Evolutionary conservation across 169 alveolate genomes (phyloP), one percentile per base, ranked within the genome.

Genomic region (Eimeria brunetti): DNA sequence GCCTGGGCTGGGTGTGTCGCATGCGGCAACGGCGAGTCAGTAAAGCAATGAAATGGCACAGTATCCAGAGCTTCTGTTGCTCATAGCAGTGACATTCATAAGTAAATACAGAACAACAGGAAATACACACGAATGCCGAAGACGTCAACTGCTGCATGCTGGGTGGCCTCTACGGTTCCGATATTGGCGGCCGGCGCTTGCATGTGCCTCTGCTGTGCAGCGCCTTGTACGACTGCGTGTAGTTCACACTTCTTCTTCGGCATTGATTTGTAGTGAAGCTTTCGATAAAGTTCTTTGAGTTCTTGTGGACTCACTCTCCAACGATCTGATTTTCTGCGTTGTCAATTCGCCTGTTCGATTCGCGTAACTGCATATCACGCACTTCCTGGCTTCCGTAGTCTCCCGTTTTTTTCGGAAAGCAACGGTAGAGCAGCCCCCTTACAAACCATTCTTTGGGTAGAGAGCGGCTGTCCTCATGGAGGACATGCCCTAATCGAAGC

Each of bases 151-250:
- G 83, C 41, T 38, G 41, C 38, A 9, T 38, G 33, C 2, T 36
- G 83, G 83, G 53, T 38, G 83, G 33, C 56, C 83, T 38, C 18
- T 38, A 22, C 53, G 20, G 53, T 73, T 73, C 83, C 83, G 53
- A 38, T 73, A 49, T 41, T 86, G 93, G 93, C 93, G 49, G 78
- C 93, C 71, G 83, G 60, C 36, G 83, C 83, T 62, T 86, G 93
- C 93, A 86, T 86, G 93, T 86, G 81, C 76, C n/a, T 60, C 81
- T 64, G 93, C 83, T 60, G 83, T 64, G 60, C 83, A 41, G 93
- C 81, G 83, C 83, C 80, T 86, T 41, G 41, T 22, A 38, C 24
- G 44, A 44, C 60, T 27, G 81, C 27, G 93, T 51, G 53, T 27
- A 86, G 51, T 60, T 60, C 67, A 86, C 93, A 60, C 56, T 44